These are phyloP conservation scores for Plantago coronopus DNA, from an alignment of 305 asterid species.

Conservation along the genomic window DNA sequence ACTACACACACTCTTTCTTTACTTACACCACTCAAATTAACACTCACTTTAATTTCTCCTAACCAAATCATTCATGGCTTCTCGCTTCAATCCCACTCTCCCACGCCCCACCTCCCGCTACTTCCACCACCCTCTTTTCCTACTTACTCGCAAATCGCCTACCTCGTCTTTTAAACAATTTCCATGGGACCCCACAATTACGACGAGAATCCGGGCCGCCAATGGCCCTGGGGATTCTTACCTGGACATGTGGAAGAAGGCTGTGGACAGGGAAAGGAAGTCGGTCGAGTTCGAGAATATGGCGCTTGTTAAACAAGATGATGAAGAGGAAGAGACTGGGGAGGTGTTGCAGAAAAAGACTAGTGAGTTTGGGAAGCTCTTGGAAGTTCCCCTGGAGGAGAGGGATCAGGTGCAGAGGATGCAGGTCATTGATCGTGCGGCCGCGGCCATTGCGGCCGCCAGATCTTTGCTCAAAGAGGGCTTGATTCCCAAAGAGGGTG, in stretches of 20 bases:
- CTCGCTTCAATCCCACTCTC: conserved; percentile 33
- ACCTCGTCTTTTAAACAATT: conserved; percentile 19
- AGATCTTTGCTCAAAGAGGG: conserved; percentile 65
- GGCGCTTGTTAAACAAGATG: conserved; percentile 23
- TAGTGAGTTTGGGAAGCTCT: conserved; percentile 66
- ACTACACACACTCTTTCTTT: too few species aligned
- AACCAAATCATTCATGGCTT: conserved; percentile 53
- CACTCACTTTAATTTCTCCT: not conserved
- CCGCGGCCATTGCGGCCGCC: conserved; percentile 90
- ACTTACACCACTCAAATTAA: too few species aligned
- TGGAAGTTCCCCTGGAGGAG: conserved; percentile 61
- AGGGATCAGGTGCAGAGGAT: conserved; percentile 76
- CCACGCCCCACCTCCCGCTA: conserved; percentile 29
- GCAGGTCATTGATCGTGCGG: conserved; percentile 97
- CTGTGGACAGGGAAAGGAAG: conserved; percentile 63
- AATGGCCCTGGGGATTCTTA: conserved; percentile 54
- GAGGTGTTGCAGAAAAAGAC: conserved; percentile 31
- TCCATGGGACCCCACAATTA: conserved; percentile 13
- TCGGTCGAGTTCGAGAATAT: conserved; percentile 55
- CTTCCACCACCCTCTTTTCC: conserved; percentile 24
- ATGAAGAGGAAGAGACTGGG: too few species aligned
- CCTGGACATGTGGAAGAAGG: conserved; percentile 90
- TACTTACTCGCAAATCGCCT: conserved; percentile 20
- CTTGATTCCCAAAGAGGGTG: conserved; percentile 28
- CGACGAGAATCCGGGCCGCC: conserved; percentile 39